Base-by-base conservation (phyloP, 768 basidiomycete species). In the Xanthoconium purpureum region DNA sequence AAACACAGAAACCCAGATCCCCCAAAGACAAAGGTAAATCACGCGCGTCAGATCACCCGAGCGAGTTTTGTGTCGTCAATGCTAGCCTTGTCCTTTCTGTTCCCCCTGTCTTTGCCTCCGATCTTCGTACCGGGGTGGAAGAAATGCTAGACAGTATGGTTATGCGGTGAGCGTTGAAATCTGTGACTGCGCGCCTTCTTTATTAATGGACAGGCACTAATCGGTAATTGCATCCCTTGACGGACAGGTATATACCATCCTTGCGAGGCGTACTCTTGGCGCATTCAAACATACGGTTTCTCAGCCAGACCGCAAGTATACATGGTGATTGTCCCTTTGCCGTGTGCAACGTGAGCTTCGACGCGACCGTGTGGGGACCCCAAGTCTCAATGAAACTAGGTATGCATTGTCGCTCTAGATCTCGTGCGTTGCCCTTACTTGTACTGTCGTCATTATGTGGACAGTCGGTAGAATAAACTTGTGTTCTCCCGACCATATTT, bases 91-190 rank as follows among this genome's bases (percentile, higher is more conserved):
- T 80, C 28, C 75, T 96, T 40, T 85, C 90, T 11, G 79, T 97
- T 15, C 83, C 94, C 30, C 94, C 94, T 1, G 78, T 88, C 42
- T 96, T 93, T 69, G 82, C 90, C 15, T 79, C 75, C 42, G 82
- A 89, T 71, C 81, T 87, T n/a, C 76, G 80, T 11, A 75, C 72
- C 39, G 95, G 95, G 8, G 90, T 84, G 17, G 84, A 88, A 66
- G 93, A 98, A 73, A 85, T 94, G 83, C 75, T 98, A 17, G 94
- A 98, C 71, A 91, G 90, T 9, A 89, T 97, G 89, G 75, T 96
- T 14, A 96, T 98, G 95, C 85, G 91, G 95, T 94, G 66, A 63
- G 82, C 73, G 20, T 48, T 24, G 48, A n/a, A 45, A 52, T 39
- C 35, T 39, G 46, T 58, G 56, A 58, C 56, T 56, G 36, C 17